phyloP scores from a whole-genome alignment of 1,139 yeast genomes.

The Blastobotrys apis region DNA sequence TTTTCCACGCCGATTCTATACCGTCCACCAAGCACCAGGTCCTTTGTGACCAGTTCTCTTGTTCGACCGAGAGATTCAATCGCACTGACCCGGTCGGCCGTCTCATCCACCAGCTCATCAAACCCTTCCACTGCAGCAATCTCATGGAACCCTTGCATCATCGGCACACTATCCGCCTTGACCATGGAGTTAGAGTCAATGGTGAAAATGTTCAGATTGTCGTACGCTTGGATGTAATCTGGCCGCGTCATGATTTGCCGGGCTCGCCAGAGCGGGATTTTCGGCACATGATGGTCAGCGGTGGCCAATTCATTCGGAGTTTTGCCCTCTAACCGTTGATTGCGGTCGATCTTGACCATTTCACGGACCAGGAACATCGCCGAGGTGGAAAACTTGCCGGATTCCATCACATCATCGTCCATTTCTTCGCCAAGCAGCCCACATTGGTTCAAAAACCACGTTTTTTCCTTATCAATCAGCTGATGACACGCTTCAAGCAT shows the following conservation, averaged over 20 bases:
- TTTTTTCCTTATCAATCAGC: slow-evolving; percentile 72
- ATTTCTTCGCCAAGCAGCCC: slow-evolving; percentile 69
- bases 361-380: slow-evolving; percentile 75
- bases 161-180: slow-evolving; percentile 76
- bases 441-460: slow-evolving; percentile 83
- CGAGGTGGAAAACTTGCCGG: slow-evolving; percentile 71
- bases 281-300: slow-evolving; percentile 58
- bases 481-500: slow-evolving; percentile 61
- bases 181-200: slow-evolving; percentile 68
- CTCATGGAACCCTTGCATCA: slow-evolving; percentile 87
- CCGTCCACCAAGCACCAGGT: slow-evolving; percentile 51
- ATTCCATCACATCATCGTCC: slow-evolving; percentile 90
- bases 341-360: slow-evolving; percentile 61
- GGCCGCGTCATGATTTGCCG: slow-evolving; percentile 82
- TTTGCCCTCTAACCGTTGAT: slow-evolving; percentile 24
- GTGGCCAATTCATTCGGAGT: slow-evolving; percentile 23
- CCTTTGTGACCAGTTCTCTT: slow-evolving; percentile 72
- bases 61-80: slow-evolving; percentile 80
- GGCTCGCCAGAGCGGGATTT: slow-evolving; percentile 77
- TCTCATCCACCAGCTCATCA: slow-evolving; percentile 62
- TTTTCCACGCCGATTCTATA: slow-evolving; percentile 23
- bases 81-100: slow-evolving; percentile 67
- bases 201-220: slow-evolving; percentile 71
- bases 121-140: slow-evolving; percentile 70
- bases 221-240: slow-evolving; percentile 72